Evolutionary conservation across 148 eudicot genomes (phyloP).

Genomic region (Dysphania ambrosioides): DNA sequence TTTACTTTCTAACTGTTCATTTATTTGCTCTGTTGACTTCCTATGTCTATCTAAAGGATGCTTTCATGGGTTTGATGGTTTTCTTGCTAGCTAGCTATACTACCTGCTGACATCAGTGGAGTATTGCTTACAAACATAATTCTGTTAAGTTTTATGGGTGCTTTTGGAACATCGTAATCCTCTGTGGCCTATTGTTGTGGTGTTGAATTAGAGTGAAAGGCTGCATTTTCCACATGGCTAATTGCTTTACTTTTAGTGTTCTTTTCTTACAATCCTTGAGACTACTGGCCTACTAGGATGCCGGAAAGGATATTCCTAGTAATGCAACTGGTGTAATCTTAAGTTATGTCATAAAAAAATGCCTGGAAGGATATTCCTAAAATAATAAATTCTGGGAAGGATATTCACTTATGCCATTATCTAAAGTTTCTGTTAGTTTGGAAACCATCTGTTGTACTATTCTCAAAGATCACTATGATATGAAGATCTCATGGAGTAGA

Average conservation of each 20-base stretch:
- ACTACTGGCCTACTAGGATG: neutral
- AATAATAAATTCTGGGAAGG: neutral
- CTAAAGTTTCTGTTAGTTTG: neutral
- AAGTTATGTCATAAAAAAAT: too few relatives aligned
- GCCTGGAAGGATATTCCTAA: too few relatives aligned
- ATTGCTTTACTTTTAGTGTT: neutral
- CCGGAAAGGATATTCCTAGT: too few relatives aligned
- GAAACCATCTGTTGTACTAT: neutral
- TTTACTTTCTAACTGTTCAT: slow-evolving; percentile 12
- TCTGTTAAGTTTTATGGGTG: neutral
- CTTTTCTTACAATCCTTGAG: neutral
- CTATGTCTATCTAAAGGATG: neutral
- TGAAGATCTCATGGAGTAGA: neutral
- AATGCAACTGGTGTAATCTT: too few relatives aligned
- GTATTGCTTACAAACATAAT: neutral
- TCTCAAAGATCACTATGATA: neutral
- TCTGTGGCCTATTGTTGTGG: neutral
- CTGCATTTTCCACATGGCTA: neutral
- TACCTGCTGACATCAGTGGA: neutral
- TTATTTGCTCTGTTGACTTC: neutral
- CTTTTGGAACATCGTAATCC: neutral
- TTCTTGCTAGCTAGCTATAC: neutral
- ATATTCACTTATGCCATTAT: neutral
- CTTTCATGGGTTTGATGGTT: neutral
- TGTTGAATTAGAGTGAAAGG: neutral